A percentile compares a stretch with the other conserved stretches of the same genome.
Conservation (phyloP, 2,329 filamentous ascomycete genomes). For the Blumeria graminis region DNA sequence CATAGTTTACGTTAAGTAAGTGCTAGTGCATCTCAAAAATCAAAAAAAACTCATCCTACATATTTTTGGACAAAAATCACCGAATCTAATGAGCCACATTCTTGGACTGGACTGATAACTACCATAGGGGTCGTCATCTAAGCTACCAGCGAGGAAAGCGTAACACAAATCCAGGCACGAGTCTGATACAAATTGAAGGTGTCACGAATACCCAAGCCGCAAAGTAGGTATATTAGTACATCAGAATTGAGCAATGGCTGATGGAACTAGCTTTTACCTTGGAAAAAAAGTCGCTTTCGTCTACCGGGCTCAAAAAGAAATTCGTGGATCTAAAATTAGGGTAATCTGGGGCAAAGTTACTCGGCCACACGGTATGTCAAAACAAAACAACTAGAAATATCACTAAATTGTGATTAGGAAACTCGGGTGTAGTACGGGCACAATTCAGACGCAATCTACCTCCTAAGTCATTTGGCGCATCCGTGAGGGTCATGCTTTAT, state of each 20-base stretch:
- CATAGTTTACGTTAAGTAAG: constrained; percentile 77
- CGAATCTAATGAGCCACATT: not conserved
- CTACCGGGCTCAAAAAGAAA: constrained; percentile 85
- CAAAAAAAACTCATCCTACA: no score
- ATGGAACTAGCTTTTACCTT: constrained; percentile 50
- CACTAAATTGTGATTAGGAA: constrained; percentile 33
- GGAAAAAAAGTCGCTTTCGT: constrained; percentile 99
- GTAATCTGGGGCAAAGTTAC: constrained; percentile 99
- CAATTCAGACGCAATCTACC: constrained; percentile 94
- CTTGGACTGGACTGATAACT: not conserved
- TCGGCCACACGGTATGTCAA: constrained; percentile 59
- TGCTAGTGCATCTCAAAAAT: constrained; percentile 15
- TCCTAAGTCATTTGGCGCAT: constrained; percentile 87
- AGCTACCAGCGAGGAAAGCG: constrained; percentile 93
- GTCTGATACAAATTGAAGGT: constrained; percentile 96
- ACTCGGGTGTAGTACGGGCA: constrained; percentile 92
- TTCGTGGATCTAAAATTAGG: constrained; percentile 94
- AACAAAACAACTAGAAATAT: not conserved
- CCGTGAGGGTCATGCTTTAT: constrained; percentile 93
- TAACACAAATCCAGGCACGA: constrained; percentile 71
- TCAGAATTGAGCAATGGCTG: not conserved
- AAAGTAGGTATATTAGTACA: constrained; percentile 32
- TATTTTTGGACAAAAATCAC: not conserved
- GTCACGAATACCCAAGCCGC: constrained; percentile 77
- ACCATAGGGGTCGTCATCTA: constrained; percentile 75